phyloP scores from a whole-genome alignment of 2,329 filamentous ascomycete species.

The Seiridium cupressi region DNA sequence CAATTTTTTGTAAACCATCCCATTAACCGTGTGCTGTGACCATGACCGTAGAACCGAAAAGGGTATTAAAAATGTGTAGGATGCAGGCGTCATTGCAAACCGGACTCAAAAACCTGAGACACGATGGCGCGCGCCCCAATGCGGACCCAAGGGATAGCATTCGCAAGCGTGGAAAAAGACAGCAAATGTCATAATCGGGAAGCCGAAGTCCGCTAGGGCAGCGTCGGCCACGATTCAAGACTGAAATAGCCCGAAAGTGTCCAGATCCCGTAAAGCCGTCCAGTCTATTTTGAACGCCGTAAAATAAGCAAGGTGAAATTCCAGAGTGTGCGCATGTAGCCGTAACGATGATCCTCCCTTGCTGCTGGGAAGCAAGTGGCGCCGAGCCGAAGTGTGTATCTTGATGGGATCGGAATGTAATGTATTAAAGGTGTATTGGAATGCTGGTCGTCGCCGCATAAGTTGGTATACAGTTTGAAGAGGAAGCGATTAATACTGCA shows the following conservation, averaged over 20 bases:
- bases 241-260: not conserved
- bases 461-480: slow-evolving; percentile 29
- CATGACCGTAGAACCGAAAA: slow-evolving; percentile 7
- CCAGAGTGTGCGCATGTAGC: slow-evolving; percentile 17
- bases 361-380: slow-evolving; percentile 19
- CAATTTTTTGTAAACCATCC: slow-evolving; percentile 26
- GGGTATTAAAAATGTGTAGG: slow-evolving; percentile 8
- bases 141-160: slow-evolving; percentile 1
- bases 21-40: slow-evolving; percentile 15
- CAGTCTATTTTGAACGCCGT: slow-evolving; percentile 10
- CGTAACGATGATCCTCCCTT: slow-evolving; percentile 13
- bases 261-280: not conserved
- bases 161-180: not conserved
- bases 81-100: not conserved
- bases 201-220: not conserved
- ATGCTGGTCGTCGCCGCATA: slow-evolving; percentile 19
- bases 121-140: not conserved
- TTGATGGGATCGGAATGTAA: slow-evolving; percentile 9
- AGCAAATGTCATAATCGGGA: slow-evolving; percentile 2
- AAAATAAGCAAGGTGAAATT: not conserved
- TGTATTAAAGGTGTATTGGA: slow-evolving; percentile 28
- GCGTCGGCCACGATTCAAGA: not conserved
- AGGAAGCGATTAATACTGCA: slow-evolving; percentile 19
- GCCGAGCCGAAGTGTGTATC: slow-evolving; percentile 16
- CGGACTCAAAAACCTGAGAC: not conserved